Evolutionary conservation across 2,329 filamentous ascomycete genomes (phyloP).

Genomic region (Pseudomassariella vexata): DNA sequence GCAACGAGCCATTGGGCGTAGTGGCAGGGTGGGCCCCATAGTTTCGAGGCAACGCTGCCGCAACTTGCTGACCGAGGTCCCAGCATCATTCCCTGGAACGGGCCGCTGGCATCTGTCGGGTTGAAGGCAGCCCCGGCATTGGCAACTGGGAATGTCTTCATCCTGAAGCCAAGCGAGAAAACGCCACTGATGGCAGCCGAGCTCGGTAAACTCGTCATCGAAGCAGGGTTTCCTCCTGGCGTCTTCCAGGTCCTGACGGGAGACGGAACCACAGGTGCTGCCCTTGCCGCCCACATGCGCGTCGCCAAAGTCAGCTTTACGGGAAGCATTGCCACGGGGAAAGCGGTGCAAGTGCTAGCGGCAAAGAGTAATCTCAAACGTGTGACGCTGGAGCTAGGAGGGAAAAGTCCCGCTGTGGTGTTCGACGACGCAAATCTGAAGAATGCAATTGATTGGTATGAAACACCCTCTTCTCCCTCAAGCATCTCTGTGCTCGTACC

Average conservation of each 20-base stretch:
- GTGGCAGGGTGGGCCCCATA: constrained; percentile 28
- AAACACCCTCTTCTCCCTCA: too few species aligned
- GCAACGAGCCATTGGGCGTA: constrained; percentile 2
- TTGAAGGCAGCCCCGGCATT: constrained; percentile 32
- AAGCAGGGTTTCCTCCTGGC: constrained; percentile 33
- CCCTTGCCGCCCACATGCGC: constrained; percentile 19
- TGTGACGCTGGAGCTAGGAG: constrained; percentile 68
- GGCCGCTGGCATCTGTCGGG: constrained; percentile 27
- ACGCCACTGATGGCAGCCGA: constrained; percentile 25
- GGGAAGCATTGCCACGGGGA: constrained; percentile 61
- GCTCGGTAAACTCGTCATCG: constrained; percentile 22
- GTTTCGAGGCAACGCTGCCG: constrained; percentile 22
- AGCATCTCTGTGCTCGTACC: too few species aligned
- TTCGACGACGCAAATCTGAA: constrained; percentile 61
- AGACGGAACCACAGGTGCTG: constrained; percentile 26
- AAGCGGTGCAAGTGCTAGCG: constrained; percentile 58
- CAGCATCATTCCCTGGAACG: constrained; percentile 36
- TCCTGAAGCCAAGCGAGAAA: constrained; percentile 33
- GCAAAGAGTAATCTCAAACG: constrained; percentile 60
- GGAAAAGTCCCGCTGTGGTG: constrained; percentile 61
- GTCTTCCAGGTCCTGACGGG: constrained; percentile 33
- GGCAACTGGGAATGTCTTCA: constrained; percentile 30
- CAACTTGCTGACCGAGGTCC: too few species aligned
- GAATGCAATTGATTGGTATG: constrained; percentile 41
- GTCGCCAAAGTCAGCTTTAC: constrained; percentile 66